Conservation (phyloP, 345 rosid genomes). For the Corchorus capsularis region DNA sequence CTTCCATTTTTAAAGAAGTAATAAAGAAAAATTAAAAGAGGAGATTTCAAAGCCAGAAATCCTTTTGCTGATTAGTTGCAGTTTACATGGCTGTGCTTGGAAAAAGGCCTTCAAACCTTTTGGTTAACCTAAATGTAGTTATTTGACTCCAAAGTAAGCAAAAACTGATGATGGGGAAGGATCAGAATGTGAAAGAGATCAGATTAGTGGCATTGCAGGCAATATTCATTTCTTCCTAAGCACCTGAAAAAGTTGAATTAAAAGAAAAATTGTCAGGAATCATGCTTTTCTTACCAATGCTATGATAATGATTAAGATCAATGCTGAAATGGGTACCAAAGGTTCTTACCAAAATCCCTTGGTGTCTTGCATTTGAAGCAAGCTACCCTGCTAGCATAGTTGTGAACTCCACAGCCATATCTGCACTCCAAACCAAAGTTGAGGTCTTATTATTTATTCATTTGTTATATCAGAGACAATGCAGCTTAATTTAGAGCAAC, state of each 20-base stretch:
- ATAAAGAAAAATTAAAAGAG: neutral
- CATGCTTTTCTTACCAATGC: no score
- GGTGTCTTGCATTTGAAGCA: constrained; percentile 90
- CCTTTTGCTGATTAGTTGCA: constrained; percentile 15
- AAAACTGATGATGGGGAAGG: neutral
- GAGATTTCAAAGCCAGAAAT: constrained; percentile 8
- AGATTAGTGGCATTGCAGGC: constrained; percentile 17
- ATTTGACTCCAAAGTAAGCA: constrained; percentile 11
- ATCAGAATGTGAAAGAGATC: neutral
- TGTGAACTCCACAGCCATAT: constrained; percentile 77
- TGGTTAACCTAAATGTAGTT: constrained; percentile 9
- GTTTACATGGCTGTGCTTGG: constrained; percentile 20
- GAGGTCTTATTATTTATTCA: neutral
- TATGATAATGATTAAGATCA: neutral
- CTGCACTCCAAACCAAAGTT: constrained; percentile 27
- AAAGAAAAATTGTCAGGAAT: neutral
- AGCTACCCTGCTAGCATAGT: constrained; percentile 87
- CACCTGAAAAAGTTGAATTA: constrained; percentile 32
- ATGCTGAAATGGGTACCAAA: neutral
- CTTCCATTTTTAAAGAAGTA: neutral
- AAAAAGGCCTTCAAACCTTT: constrained; percentile 20
- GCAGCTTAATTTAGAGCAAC: neutral
- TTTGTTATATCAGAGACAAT: constrained; percentile 2
- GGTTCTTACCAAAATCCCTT: constrained; percentile 51
- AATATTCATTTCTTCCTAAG: constrained; percentile 15